These are phyloP conservation scores for Sarcomyxa edulis DNA, from an alignment of 768 basidiomycete species.

Conservation along the genomic window DNA sequence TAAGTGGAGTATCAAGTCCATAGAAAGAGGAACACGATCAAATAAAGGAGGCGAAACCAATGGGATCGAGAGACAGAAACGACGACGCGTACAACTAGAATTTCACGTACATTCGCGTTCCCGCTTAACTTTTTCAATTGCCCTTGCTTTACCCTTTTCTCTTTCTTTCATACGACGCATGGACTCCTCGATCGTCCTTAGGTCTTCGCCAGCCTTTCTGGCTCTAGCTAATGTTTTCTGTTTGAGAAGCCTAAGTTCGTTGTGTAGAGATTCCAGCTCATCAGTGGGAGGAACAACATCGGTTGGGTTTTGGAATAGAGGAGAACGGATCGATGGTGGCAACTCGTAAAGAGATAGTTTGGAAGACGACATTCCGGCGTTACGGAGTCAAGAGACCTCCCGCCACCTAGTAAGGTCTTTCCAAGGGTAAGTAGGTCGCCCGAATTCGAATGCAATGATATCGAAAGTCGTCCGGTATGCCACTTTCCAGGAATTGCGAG, in stretches of 20 bases:
- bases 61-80: conserved; percentile 17
- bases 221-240: conserved; percentile 54
- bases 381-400: conserved; percentile 4
- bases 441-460: too few species aligned
- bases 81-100: conserved; percentile 12
- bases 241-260: conserved; percentile 53
- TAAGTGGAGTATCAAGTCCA: conserved; percentile 4
- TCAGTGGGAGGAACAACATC: conserved; percentile 67
- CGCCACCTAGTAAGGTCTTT: conserved; percentile 2
- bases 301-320: conserved; percentile 57
- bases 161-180: conserved; percentile 74
- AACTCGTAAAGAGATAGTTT: conserved; percentile 46
- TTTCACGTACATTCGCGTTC: conserved; percentile 70
- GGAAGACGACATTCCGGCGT: conserved; percentile 53
- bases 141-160: conserved; percentile 68
- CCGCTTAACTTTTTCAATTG: conserved; percentile 65
- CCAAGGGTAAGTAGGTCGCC: too few species aligned
- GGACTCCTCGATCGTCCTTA: conserved; percentile 69
- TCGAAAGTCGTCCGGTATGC: too few species aligned
- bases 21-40: conserved; percentile 2
- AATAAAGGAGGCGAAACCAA: conserved; percentile 1
- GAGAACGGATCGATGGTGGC: conserved; percentile 48
- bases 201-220: conserved; percentile 73
- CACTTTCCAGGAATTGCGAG: too few species aligned
- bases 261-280: conserved; percentile 61